A percentile compares a stretch with the other conserved stretches of the same genome.
phyloP scores from a whole-genome alignment of 257 asterid species.

The Solanum clarkiae region DNA sequence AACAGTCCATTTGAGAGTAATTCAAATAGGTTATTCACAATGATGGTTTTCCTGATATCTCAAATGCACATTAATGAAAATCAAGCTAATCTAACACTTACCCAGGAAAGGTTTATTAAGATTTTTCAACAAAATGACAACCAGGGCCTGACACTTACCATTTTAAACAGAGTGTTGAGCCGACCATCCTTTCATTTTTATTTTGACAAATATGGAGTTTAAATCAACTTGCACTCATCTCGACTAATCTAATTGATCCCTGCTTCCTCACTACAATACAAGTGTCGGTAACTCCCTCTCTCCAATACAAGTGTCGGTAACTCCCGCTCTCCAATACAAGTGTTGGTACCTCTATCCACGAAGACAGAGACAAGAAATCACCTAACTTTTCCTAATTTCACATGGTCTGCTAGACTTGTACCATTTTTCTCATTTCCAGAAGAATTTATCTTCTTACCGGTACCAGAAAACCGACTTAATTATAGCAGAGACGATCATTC shows the following conservation, averaged over 20 bases:
- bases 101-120: neutral
- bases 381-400: neutral
- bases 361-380: neutral
- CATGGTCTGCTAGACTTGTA: neutral
- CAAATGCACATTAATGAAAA: neutral
- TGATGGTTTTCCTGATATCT: neutral
- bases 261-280: neutral
- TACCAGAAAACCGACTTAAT: neutral
- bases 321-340: neutral
- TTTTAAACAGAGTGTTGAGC: neutral
- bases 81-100: neutral
- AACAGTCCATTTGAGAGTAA: neutral
- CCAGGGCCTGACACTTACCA: neutral
- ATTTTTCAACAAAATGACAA: neutral
- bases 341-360: neutral
- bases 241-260: neutral
- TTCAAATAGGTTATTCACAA: neutral
- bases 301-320: neutral
- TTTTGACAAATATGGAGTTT: neutral
- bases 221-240: neutral
- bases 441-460: neutral
- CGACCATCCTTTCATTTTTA: neutral
- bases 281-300: neutral
- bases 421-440: neutral
- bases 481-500: neutral